Evolutionary conservation across 2,329 filamentous ascomycete species (phyloP).

Genomic region (Leptographium lundbergii): DNA sequence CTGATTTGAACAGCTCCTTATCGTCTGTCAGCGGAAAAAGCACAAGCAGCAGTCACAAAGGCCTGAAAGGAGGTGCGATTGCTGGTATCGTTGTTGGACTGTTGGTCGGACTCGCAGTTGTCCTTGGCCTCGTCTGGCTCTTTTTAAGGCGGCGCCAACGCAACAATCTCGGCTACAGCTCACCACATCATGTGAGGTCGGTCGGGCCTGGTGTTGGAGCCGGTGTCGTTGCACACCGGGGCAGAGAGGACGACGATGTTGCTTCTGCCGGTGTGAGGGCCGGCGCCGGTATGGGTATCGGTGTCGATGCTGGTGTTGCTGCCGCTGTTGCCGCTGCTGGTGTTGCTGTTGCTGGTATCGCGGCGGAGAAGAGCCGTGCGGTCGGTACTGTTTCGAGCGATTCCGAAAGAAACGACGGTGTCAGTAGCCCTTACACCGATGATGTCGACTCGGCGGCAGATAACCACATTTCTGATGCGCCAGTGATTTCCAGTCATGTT

Average conservation of each 20-base stretch:
- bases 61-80: conserved; percentile 23
- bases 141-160: conserved; percentile 27
- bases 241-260: conserved; percentile 8
- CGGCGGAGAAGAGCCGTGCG: conserved; percentile 30
- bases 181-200: conserved; percentile 9
- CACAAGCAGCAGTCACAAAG: not conserved
- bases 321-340: too few relatives aligned
- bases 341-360: conserved; percentile 15
- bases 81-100: conserved; percentile 34
- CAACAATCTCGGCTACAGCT: conserved; percentile 13
- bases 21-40: not conserved
- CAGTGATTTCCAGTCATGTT: conserved; percentile 7
- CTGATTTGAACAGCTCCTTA: not conserved
- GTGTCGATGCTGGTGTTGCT: not conserved
- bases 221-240: not conserved
- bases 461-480: not conserved
- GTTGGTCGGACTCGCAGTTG: conserved; percentile 24
- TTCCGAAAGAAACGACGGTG: conserved; percentile 21
- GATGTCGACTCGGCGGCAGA: conserved; percentile 16
- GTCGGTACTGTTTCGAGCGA: conserved; percentile 16
- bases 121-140: conserved; percentile 28
- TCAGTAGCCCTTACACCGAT: conserved; percentile 31
- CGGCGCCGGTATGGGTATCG: not conserved
- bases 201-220: conserved; percentile 14
- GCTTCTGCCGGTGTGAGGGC: not conserved